phyloP scores from a whole-genome alignment of 192 early-diverging fungal genomes.

The Powellomyces hirtus region DNA sequence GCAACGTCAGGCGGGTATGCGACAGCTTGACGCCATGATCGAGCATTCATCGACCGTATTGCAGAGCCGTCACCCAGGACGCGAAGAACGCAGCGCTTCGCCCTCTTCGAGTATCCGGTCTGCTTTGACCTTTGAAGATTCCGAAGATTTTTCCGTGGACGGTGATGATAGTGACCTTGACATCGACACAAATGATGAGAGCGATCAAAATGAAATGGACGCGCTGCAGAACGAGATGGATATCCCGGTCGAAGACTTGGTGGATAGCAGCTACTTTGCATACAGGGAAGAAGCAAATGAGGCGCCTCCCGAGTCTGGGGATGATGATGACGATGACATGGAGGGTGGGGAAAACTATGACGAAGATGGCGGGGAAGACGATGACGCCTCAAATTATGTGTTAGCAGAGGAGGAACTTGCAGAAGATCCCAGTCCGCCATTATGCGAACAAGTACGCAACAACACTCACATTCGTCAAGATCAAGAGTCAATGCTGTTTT shows the following conservation, averaged over 20 bases:
- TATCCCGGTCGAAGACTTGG: slow-evolving; percentile 27
- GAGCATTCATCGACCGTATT: slow-evolving; percentile 71
- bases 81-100: not conserved
- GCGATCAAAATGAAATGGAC: slow-evolving; percentile 37
- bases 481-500: too few species aligned
- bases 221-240: slow-evolving; percentile 62
- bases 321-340: slow-evolving; percentile 17
- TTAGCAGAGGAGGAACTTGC: too few species aligned
- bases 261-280: slow-evolving; percentile 21
- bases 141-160: not conserved
- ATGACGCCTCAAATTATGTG: too few species aligned
- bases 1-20: slow-evolving; percentile 58
- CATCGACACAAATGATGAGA: slow-evolving; percentile 10
- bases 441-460: too few species aligned
- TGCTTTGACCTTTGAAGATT: not conserved
- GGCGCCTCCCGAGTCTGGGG: slow-evolving; percentile 21
- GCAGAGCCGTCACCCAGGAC: not conserved
- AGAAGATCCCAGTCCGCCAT: too few species aligned
- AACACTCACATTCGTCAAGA: too few species aligned
- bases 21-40: slow-evolving; percentile 68
- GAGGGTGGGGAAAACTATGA: slow-evolving; percentile 12
- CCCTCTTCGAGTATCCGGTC: not conserved
- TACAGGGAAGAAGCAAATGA: not conserved
- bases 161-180: slow-evolving; percentile 19
- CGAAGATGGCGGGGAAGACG: slow-evolving; percentile 19